Percentiles rank a stretch among this genome's conserved stretches.
phyloP scores from a whole-genome alignment of 768 basidiomycete genomes.

The Hygrophoropsis aurantiaca region DNA sequence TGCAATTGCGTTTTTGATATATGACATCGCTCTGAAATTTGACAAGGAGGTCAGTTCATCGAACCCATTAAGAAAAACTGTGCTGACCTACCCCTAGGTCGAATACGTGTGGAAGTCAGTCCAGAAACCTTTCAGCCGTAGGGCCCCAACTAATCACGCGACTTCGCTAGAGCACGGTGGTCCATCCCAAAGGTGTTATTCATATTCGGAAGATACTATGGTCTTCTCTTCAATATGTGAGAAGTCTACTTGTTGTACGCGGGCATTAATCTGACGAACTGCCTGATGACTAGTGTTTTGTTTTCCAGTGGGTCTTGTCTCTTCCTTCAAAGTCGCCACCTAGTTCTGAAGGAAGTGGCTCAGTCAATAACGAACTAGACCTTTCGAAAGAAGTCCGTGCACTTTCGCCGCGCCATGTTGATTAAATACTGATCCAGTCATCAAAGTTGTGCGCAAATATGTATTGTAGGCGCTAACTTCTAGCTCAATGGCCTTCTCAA shows the following conservation, averaged over 20 bases:
- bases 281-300: not conserved
- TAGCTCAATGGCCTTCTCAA: not conserved
- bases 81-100: too few species aligned
- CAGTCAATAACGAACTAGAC: slow-evolving; percentile 21
- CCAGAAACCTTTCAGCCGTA: too few species aligned
- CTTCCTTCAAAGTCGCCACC: too few species aligned
- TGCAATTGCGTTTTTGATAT: slow-evolving; percentile 14
- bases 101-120: too few species aligned
- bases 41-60: slow-evolving; percentile 13
- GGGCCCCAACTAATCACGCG: too few species aligned
- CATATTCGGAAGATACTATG: slow-evolving; percentile 23
- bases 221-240: slow-evolving; percentile 20
- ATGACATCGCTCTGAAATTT: slow-evolving; percentile 19
- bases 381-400: slow-evolving; percentile 15
- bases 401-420: not conserved
- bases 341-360: not conserved
- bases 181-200: slow-evolving; percentile 15
- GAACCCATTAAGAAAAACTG: too few species aligned
- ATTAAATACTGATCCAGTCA: too few species aligned
- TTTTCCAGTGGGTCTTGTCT: too few species aligned
- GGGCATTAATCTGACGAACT: slow-evolving; percentile 11
- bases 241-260: too few species aligned
- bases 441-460: too few species aligned
- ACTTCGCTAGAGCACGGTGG: slow-evolving; percentile 2
- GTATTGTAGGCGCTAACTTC: slow-evolving; percentile 1